Percentiles rank a stretch among this genome's conserved stretches.
Conservation (phyloP, 352 stramenopile species). For the Phytophthora podocarpi region DNA sequence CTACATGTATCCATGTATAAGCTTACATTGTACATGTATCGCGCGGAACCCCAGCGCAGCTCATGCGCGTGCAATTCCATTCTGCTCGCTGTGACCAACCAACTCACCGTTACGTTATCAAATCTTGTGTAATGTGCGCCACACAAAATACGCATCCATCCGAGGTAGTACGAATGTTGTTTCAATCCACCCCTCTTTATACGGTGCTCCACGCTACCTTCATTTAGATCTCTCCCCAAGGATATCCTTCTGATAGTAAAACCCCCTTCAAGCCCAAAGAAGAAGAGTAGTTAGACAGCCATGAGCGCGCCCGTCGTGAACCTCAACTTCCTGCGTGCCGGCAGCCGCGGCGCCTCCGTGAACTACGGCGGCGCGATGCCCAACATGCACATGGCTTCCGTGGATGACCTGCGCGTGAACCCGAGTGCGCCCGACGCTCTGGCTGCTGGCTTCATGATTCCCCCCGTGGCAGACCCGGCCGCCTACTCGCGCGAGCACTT, state of each 20-base stretch:
- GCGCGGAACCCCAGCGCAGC: no score
- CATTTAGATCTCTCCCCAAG: conserved; percentile 9
- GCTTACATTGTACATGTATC: no score
- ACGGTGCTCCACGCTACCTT: conserved; percentile 6
- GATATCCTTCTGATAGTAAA: conserved; percentile 10
- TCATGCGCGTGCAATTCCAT: no score
- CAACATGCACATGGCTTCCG: conserved; percentile 58
- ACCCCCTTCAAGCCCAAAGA: background rate
- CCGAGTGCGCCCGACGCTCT: conserved; percentile 35
- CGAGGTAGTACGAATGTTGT: conserved; percentile 1
- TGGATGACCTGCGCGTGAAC: conserved; percentile 38
- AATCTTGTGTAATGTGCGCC: no score
- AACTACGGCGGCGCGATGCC: conserved; percentile 82
- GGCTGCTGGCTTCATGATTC: conserved; percentile 72
- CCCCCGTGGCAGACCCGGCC: conserved; percentile 88
- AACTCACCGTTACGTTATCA: no score
- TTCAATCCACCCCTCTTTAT: background rate
- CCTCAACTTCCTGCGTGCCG: conserved; percentile 76
- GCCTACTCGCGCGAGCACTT: conserved; percentile 97
- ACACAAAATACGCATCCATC: background rate
- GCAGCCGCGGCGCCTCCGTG: conserved; percentile 60
- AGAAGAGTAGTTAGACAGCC: background rate
- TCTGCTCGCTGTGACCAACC: no score
- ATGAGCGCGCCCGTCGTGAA: conserved; percentile 57
- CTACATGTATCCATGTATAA: no score